Evolutionary conservation across 1,284 basidiomycete species (phyloP).

Genomic region (Malassezia brasiliensis): DNA sequence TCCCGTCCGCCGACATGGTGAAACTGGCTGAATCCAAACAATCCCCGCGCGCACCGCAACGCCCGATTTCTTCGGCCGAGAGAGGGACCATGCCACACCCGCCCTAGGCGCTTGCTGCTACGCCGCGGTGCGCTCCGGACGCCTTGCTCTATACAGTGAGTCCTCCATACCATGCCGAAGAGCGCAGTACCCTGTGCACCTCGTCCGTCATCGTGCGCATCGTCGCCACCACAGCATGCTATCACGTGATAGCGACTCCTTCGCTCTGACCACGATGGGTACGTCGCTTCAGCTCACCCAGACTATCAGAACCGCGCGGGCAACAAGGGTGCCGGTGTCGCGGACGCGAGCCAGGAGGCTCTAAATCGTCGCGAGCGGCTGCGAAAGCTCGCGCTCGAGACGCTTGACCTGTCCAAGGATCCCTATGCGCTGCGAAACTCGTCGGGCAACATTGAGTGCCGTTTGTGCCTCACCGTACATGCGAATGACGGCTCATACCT

Average conservation of each 20-base stretch:
- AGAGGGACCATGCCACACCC: not conserved
- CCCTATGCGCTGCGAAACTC: slow-evolving; percentile 98
- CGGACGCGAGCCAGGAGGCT: slow-evolving; percentile 82
- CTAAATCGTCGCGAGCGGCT: slow-evolving; percentile 90
- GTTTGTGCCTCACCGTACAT: slow-evolving; percentile 91
- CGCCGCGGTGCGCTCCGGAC: no score
- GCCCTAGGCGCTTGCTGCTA: no score
- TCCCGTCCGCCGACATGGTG: slow-evolving; percentile 17
- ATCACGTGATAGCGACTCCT: slow-evolving; percentile 3
- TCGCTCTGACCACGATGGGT: slow-evolving; percentile 3
- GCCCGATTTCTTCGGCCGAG: not conserved
- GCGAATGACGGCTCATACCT: slow-evolving; percentile 99
- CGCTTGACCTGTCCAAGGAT: slow-evolving; percentile 55
- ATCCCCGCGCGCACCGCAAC: not conserved
- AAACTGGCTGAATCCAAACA: slow-evolving; percentile 10
- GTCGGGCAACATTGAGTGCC: slow-evolving; percentile 90
- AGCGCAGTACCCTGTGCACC: no score
- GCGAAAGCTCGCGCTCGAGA: slow-evolving; percentile 64
- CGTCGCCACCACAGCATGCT: not conserved
- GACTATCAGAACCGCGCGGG: slow-evolving; percentile 49
- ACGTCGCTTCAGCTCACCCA: slow-evolving; percentile 10
- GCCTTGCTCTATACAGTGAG: no score
- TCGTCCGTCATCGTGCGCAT: not conserved
- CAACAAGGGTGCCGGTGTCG: slow-evolving; percentile 48
- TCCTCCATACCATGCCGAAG: no score